Evolutionary conservation across 441 rosid species (phyloP).

Genomic region (Populus hybrid): DNA sequence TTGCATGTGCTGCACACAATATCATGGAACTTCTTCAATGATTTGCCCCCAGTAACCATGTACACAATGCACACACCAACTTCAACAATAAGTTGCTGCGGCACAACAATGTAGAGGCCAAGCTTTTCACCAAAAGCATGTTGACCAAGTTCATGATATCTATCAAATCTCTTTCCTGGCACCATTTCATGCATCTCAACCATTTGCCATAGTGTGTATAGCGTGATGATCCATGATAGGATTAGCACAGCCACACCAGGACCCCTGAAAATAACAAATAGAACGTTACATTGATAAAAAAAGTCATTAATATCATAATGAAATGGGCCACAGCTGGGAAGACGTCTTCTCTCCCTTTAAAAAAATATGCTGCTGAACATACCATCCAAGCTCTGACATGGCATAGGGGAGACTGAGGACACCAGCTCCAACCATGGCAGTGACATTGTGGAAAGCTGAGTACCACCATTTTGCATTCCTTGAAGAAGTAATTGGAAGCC

Average conservation of each 20-base stretch:
- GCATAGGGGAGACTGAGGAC: conserved; percentile 80
- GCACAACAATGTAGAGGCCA: conserved; percentile 82
- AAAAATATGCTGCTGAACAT: not conserved
- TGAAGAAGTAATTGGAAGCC: conserved; percentile 74
- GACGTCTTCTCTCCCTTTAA: not conserved
- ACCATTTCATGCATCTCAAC: conserved; percentile 93
- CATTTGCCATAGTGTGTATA: conserved; percentile 85
- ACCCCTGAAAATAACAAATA: conserved; percentile 46
- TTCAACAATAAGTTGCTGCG: conserved; percentile 66
- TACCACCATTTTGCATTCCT: conserved; percentile 93
- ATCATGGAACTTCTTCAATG: conserved; percentile 56
- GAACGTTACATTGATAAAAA: not conserved
- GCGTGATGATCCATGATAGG: conserved; percentile 69
- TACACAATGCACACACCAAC: conserved; percentile 62
- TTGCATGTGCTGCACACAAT: conserved; percentile 34
- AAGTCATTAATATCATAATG: not conserved
- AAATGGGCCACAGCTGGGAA: no score
- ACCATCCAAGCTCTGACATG: conserved; percentile 84
- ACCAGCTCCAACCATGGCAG: conserved; percentile 92
- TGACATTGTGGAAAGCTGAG: conserved; percentile 85
- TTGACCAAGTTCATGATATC: conserved; percentile 88
- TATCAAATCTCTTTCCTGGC: conserved; percentile 66
- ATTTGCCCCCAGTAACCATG: conserved; percentile 80
- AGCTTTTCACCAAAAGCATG: conserved; percentile 72
- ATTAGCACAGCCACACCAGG: conserved; percentile 64